Conservation (phyloP, 345 rosid species). For the Salix purpurea region DNA sequence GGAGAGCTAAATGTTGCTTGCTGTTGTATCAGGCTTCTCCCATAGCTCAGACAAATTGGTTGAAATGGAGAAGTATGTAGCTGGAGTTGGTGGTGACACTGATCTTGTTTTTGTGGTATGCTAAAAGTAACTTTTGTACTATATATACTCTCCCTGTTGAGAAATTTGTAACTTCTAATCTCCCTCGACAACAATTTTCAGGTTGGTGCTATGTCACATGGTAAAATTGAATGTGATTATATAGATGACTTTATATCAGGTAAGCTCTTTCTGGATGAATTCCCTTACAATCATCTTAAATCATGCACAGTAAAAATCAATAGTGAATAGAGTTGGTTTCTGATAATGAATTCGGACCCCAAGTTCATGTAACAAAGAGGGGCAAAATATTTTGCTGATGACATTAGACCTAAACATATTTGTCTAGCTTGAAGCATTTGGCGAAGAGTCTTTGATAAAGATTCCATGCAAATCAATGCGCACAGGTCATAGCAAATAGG, state of each 20-base stretch:
- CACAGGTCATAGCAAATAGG: too few species aligned
- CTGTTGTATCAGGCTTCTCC: constrained; percentile 62
- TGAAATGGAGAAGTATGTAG: constrained; percentile 55
- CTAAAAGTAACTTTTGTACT: constrained; percentile 3
- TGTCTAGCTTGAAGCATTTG: not conserved
- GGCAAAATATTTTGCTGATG: not conserved
- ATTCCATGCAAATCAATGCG: too few species aligned
- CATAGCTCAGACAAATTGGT: constrained; percentile 68
- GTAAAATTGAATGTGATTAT: constrained; percentile 34
- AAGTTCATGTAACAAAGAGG: not conserved
- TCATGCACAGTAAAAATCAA: not conserved
- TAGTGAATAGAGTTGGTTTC: not conserved
- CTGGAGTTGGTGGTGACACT: constrained; percentile 42
- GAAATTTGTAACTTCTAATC: not conserved
- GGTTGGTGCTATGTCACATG: constrained; percentile 95
- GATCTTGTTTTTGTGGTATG: constrained; percentile 90
- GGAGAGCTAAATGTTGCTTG: constrained; percentile 1
- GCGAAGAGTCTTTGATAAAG: not conserved
- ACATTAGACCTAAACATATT: not conserved
- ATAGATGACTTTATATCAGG: constrained; percentile 27
- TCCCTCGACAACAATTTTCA: constrained; percentile 18
- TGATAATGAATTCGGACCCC: not conserved
- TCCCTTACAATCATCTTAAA: not conserved
- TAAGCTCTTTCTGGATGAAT: not conserved
- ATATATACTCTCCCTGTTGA: not conserved